Base-by-base conservation (phyloP, 176 grass and related monocot genomes). In the Carex littledalei region DNA sequence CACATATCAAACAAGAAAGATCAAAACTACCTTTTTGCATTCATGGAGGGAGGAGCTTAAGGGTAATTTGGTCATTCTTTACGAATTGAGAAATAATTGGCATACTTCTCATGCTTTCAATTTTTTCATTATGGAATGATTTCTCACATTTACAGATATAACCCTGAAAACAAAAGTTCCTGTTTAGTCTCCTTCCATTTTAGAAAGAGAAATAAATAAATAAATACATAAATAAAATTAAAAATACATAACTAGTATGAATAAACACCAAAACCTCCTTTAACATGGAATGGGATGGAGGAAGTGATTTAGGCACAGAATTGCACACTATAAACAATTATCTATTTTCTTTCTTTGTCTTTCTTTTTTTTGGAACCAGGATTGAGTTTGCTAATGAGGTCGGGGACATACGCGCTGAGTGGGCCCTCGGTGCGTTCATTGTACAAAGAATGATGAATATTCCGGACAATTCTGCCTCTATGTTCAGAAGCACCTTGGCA, bases 351-450 rank as follows among this genome's bases (percentile, higher is more conserved):
- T 37, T 37, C 35, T 37, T 5, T 37, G 35, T 17, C 21, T 37
- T 17, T 86, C 54, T 60, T 41, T 83, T 39, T 76, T 41, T 56
- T 54, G 11, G 22, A 57, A 78, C 24, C 87, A 98, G 93, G 93
- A 98, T 95, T 72, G 87, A 90, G 67, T 98, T 89, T 85, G 82
- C 93, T 78, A 95, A 98, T 75, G 78, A 88, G 68, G 84, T 91
- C 12, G 88, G 95, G 67, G 85, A 85, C 65, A 31, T 86, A 82
- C 89, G 84, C 75, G 84, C 92, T 83, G 90, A 97, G 83, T 97
- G 94, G 94, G 87, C 92, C 43, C 84, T 94, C 16, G 94, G 94
- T 62, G 94, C 95, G 77, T 95, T 92, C 41, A 83, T 97, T 53
- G 53, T 82, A 52, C 82, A 90, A 17, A 92, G 66, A 53, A 84